phyloP scores from a whole-genome alignment of 2,329 filamentous ascomycete genomes.

The Trichoderma guizhouense region DNA sequence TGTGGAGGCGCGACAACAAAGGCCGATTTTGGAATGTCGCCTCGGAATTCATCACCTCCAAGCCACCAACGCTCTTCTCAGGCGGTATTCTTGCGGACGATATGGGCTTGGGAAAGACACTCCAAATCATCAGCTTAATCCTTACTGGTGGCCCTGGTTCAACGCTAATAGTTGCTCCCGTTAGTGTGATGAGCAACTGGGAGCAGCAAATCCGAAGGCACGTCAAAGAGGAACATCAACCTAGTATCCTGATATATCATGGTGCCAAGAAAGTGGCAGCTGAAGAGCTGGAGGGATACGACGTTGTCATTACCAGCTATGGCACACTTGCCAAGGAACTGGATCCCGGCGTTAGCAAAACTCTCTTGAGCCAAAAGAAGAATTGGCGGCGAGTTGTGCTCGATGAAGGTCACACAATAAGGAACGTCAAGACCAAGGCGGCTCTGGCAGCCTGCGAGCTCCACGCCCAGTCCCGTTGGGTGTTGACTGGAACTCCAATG shows the following conservation, averaged over 20 bases:
- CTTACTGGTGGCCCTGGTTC: constrained; percentile 54
- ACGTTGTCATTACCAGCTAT: constrained; percentile 83
- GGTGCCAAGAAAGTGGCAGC: constrained; percentile 56
- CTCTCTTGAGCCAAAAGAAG: constrained; percentile 29
- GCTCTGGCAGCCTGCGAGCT: constrained; percentile 66
- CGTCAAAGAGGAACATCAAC: constrained; percentile 58
- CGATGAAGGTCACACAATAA: constrained; percentile 79
- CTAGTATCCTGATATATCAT: constrained; percentile 73
- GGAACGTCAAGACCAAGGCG: constrained; percentile 71
- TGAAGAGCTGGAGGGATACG: constrained; percentile 59
- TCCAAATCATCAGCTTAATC: constrained; percentile 80
- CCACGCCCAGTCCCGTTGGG: constrained; percentile 71
- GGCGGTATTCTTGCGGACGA: constrained; percentile 85
- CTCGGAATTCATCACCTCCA: constrained; percentile 56
- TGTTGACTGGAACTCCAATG: constrained; percentile 77
- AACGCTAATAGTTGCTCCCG: constrained; percentile 77
- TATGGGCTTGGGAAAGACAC: constrained; percentile 88
- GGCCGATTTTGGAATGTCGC: constrained; percentile 59
- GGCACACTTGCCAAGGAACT: constrained; percentile 69
- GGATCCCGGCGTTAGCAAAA: constrained; percentile 32
- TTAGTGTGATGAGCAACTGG: constrained; percentile 91
- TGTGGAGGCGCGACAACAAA: constrained; percentile 63
- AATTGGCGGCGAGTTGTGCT: constrained; percentile 77
- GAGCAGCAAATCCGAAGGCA: constrained; percentile 73
- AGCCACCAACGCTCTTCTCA: constrained; percentile 62